Conservation (phyloP, 371 early-diverging fungal genomes). For the Circinella umbellata region DNA sequence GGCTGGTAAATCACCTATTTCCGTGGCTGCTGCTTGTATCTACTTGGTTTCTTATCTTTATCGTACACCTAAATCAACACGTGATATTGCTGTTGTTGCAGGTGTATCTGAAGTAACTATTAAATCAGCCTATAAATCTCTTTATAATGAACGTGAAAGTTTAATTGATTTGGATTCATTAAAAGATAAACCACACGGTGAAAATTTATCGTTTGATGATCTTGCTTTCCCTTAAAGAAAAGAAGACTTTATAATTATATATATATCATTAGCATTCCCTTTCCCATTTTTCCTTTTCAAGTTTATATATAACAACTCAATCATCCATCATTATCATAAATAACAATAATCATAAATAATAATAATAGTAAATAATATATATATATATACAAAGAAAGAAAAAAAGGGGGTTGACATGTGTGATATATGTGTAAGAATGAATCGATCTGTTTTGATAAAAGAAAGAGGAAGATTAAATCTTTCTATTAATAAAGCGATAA, state of each 20-base stretch:
- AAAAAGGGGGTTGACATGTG: background rate
- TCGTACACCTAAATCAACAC: conserved; percentile 66
- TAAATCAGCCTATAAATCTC: conserved; percentile 80
- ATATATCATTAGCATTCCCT: background rate
- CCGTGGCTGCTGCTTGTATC: conserved; percentile 92
- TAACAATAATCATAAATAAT: no score
- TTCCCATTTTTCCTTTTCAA: background rate
- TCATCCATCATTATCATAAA: no score
- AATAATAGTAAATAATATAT: no score
- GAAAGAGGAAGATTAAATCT: background rate
- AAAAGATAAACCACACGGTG: conserved; percentile 41
- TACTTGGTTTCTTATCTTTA: conserved; percentile 83
- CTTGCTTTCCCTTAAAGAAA: conserved; percentile 48
- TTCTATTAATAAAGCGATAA: no score
- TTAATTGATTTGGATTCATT: conserved; percentile 62
- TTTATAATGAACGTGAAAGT: conserved; percentile 65
- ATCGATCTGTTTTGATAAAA: background rate
- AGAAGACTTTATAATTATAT: background rate
- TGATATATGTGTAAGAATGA: background rate
- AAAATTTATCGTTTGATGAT: conserved; percentile 50
- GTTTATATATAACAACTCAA: no score
- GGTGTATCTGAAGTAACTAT: conserved; percentile 94
- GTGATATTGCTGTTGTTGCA: conserved; percentile 81
- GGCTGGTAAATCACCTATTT: conserved; percentile 90
- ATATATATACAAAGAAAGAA: no score